Base-by-base conservation (phyloP, 139 green algal genomes). In the Nannochloris sp. region DNA sequence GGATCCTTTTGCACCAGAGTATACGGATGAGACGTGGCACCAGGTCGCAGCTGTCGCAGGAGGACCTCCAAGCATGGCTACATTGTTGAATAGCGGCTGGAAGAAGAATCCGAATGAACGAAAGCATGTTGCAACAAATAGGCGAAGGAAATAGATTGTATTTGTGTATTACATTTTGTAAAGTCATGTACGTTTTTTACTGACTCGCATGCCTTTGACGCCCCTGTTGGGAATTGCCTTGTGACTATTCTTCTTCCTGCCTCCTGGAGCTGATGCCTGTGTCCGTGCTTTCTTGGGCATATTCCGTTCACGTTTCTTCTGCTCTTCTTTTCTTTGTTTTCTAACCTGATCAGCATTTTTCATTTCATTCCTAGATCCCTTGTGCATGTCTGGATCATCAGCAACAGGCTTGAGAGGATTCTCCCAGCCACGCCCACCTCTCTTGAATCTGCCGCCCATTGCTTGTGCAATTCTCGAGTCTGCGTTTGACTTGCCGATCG, bases 21-120 rank as follows among this genome's bases (percentile, higher is more conserved):
- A 72, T 37, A 70, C 56, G 29, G 68, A 67, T 8, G 81, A 91
- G 29, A 84, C 78, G 14, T 92, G 85, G 85, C 79, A 85, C 59
- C 55, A 74, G 56, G 70, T 63, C 8, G 70, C 70, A 14, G 71
- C 58, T 6, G 26, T 78, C 59, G 12, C 31, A 25, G 60, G 31
- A 12, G 62, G 49, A 23, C 20, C 50, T 37, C 13, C 37, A 4
- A 59, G 65, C 2, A 72, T 70, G 6, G 77, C 76, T 6, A 72
- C 77, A 57, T 62, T 80, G 63, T 58, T 84, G 59, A 53, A 53
- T 11, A 72, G 75, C 5, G 63, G 69, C 8, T 85, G 75, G 79
- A 85, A 81, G 62, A 76, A 82, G 62, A 95, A 95, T 68, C 88
- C 88, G 45, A 95, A 95, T 66, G 85, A 92, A 80, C 63, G 80